Evolutionary conservation across 2,329 filamentous ascomycete species (phyloP).

Genomic region (Microdochium trichocladiopsis): DNA sequence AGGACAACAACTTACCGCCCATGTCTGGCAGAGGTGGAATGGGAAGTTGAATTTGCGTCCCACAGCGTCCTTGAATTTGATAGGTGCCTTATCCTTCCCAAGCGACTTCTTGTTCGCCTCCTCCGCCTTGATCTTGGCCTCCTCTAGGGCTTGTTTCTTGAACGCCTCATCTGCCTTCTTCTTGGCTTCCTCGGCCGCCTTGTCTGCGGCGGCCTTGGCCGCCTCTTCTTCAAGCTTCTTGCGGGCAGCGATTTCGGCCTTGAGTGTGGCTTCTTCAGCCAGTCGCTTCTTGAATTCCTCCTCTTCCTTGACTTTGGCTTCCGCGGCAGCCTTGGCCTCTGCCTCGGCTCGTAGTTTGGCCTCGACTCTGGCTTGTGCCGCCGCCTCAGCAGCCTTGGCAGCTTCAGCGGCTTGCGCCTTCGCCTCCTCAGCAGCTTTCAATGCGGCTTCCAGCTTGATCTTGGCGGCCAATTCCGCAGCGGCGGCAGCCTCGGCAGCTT

Average conservation of each 20-base stretch:
- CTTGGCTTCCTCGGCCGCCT: constrained; percentile 43
- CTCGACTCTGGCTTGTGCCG: constrained; percentile 11
- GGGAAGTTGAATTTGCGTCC: constrained; percentile 91
- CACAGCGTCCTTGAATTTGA: constrained; percentile 87
- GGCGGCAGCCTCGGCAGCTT: constrained; percentile 33
- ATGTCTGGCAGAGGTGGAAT: constrained; percentile 76
- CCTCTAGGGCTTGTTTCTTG: constrained; percentile 40
- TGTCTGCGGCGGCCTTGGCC: constrained; percentile 25
- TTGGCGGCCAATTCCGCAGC: constrained; percentile 41
- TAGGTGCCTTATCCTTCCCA: constrained; percentile 61
- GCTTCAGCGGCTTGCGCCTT: constrained; percentile 19
- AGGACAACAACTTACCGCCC: constrained; percentile 47
- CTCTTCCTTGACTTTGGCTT: constrained; percentile 16
- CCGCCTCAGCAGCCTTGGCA: constrained; percentile 18
- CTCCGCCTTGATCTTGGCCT: constrained; percentile 36
- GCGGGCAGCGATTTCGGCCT: constrained; percentile 30
- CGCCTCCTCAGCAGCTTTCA: constrained; percentile 36
- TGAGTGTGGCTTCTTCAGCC: constrained; percentile 24
- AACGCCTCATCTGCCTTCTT: constrained; percentile 50
- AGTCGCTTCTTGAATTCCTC: constrained; percentile 14
- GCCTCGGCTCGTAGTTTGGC: background rate
- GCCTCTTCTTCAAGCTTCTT: constrained; percentile 32
- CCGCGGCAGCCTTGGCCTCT: constrained; percentile 3
- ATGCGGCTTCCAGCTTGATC: constrained; percentile 29
- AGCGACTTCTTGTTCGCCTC: constrained; percentile 36